Evolutionary conservation across 805 yeast species (phyloP).

Genomic region (Pichia cabralensis): DNA sequence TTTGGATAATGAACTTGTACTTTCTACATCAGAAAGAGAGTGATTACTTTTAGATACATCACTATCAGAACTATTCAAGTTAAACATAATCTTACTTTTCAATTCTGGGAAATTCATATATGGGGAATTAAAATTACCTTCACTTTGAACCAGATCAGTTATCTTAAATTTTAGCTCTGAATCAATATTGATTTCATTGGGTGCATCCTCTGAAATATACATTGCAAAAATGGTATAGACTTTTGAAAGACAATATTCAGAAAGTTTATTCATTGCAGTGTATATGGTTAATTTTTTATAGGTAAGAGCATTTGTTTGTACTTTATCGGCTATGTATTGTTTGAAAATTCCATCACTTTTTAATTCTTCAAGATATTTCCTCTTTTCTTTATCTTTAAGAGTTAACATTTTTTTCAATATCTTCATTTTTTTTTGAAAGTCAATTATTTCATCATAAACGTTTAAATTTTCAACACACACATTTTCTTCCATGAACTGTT

Average conservation of each 20-base stretch:
- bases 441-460: constrained; percentile 51
- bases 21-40: no score
- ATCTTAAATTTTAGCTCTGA: constrained; percentile 15
- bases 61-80: background rate
- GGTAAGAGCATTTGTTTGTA: constrained; percentile 9
- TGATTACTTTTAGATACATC: no score
- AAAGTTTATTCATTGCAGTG: constrained; percentile 31
- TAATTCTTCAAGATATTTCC: constrained; percentile 3
- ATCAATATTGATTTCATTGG: constrained; percentile 62
- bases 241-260: constrained; percentile 47
- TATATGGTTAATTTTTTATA: constrained; percentile 25
- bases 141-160: constrained; percentile 2
- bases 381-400: constrained; percentile 19
- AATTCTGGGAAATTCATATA: no score
- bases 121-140: constrained; percentile 1
- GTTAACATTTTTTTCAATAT: constrained; percentile 32
- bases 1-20: no score
- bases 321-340: background rate
- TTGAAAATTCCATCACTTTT: constrained; percentile 2
- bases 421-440: constrained; percentile 38
- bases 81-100: no score
- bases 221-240: constrained; percentile 59
- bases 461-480: constrained; percentile 71
- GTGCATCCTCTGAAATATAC: constrained; percentile 56
- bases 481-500: constrained; percentile 52